These are phyloP conservation scores for Erigeron canadensis DNA, from an alignment of 129 eudicot genomes.

Conservation along the genomic window DNA sequence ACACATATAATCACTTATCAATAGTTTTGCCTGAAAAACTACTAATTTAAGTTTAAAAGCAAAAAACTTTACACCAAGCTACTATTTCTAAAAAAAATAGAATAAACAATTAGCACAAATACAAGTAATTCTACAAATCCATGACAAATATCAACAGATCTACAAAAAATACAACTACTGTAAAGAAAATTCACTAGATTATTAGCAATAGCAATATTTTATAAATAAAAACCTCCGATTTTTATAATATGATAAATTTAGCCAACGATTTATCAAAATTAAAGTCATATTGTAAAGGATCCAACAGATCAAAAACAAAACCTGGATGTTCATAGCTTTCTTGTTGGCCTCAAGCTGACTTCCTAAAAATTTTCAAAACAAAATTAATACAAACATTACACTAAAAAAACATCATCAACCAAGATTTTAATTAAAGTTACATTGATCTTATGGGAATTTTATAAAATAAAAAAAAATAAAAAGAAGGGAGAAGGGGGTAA, in stretches of 20 bases:
- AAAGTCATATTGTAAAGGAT: neutral
- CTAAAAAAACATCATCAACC: neutral
- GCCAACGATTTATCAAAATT: neutral
- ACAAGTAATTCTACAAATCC: neutral
- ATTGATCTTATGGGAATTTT: neutral
- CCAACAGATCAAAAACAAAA: constrained; percentile 23
- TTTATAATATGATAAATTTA: constrained; percentile 9
- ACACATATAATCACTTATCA: no score
- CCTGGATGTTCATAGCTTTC: constrained; percentile 83
- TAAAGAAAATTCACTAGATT: neutral
- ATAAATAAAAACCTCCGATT: neutral
- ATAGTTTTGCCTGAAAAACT: no score
- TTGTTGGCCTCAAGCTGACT: constrained; percentile 82
- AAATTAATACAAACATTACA: constrained; percentile 1
- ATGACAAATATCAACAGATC: constrained; percentile 18
- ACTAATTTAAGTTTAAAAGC: neutral
- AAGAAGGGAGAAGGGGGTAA: neutral
- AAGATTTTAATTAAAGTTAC: neutral
- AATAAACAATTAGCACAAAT: neutral
- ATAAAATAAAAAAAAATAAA: constrained; percentile 6
- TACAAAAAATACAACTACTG: constrained; percentile 5
- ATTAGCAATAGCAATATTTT: no score
- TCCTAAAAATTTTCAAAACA: constrained; percentile 42
- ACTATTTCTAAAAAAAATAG: neutral
- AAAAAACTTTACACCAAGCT: neutral